These are phyloP conservation scores for Arabidopsis suecica DNA, from an alignment of 345 rosid species.

Conservation along the genomic window DNA sequence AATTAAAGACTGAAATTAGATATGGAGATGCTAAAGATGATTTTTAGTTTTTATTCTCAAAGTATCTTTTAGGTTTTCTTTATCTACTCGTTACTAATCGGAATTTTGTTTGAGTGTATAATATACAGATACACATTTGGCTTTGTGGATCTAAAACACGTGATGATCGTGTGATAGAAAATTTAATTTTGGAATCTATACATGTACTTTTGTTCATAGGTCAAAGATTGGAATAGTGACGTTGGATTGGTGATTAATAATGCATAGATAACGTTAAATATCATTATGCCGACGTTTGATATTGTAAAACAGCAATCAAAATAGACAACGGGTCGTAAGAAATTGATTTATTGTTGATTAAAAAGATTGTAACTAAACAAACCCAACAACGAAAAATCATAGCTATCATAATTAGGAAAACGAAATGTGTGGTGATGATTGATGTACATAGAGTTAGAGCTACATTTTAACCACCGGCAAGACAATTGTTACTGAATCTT, in stretches of 20 bases:
- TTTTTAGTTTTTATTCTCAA: background rate
- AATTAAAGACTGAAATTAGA: no score
- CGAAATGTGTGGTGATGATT: background rate
- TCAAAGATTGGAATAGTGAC: conserved; percentile 23
- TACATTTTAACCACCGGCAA: background rate
- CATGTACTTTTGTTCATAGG: conserved; percentile 10
- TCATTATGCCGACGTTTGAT: background rate
- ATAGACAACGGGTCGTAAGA: background rate
- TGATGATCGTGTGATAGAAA: conserved; percentile 26
- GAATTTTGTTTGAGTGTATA: conserved; percentile 8
- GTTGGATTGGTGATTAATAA: conserved; percentile 2
- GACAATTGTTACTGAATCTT: background rate
- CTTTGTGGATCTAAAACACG: conserved; percentile 19
- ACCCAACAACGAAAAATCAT: background rate
- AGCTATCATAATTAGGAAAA: background rate
- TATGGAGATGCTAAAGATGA: no score
- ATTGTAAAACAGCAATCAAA: background rate
- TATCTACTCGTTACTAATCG: background rate
- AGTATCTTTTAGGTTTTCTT: background rate
- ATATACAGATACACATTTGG: conserved; percentile 18
- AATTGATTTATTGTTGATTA: background rate
- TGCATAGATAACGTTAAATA: background rate
- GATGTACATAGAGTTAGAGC: background rate
- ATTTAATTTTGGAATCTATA: conserved; percentile 24
- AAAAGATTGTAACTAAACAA: background rate